These are phyloP conservation scores for Colletotrichum somersetense DNA, from an alignment of 2,329 filamentous ascomycete genomes.

Conservation along the genomic window DNA sequence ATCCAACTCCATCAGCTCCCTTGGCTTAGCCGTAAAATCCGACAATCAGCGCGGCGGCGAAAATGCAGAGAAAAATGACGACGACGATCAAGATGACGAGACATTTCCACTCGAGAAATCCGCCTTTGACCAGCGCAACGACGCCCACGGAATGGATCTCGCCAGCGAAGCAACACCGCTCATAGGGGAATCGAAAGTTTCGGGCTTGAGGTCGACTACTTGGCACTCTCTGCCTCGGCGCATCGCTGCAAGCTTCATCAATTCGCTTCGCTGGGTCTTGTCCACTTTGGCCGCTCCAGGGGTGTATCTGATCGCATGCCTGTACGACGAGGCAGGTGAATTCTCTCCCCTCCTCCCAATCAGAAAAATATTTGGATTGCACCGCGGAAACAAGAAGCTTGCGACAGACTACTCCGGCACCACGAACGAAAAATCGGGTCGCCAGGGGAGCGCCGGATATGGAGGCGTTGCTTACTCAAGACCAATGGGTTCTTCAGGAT, in stretches of 20 bases:
- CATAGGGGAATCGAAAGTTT: slow-evolving; percentile 53
- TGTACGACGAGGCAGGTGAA: slow-evolving; percentile 83
- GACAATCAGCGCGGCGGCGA: slow-evolving; percentile 54
- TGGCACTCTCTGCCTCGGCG: slow-evolving; percentile 75
- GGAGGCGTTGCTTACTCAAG: slow-evolving; percentile 41
- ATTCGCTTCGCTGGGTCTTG: slow-evolving; percentile 82
- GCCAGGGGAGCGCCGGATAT: slow-evolving; percentile 38
- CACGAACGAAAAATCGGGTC: slow-evolving; percentile 49
- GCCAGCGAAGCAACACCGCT: slow-evolving; percentile 77
- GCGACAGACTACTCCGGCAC: slow-evolving; percentile 50
- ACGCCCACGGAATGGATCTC: slow-evolving; percentile 46
- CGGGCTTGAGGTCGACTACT: slow-evolving; percentile 53
- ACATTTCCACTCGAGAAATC: slow-evolving; percentile 43
- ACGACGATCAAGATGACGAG: slow-evolving; percentile 49
- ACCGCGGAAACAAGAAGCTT: slow-evolving; percentile 63
- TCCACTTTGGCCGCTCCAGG: slow-evolving; percentile 84
- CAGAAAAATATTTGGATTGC: slow-evolving; percentile 70
- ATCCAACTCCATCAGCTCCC: slow-evolving; percentile 70
- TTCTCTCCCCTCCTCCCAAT: slow-evolving; percentile 85
- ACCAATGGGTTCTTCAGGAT: slow-evolving; percentile 56
- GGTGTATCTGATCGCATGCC: slow-evolving; percentile 83
- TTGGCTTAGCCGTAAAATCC: slow-evolving; percentile 61
- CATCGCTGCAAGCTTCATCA: slow-evolving; percentile 78
- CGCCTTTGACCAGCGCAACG: slow-evolving; percentile 31
- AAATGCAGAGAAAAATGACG: slow-evolving; percentile 44